A percentile compares a stretch with the other conserved stretches of the same genome.
phyloP scores from a whole-genome alignment of 2,329 filamentous ascomycete species.

The Fragosphaeria purpurea region DNA sequence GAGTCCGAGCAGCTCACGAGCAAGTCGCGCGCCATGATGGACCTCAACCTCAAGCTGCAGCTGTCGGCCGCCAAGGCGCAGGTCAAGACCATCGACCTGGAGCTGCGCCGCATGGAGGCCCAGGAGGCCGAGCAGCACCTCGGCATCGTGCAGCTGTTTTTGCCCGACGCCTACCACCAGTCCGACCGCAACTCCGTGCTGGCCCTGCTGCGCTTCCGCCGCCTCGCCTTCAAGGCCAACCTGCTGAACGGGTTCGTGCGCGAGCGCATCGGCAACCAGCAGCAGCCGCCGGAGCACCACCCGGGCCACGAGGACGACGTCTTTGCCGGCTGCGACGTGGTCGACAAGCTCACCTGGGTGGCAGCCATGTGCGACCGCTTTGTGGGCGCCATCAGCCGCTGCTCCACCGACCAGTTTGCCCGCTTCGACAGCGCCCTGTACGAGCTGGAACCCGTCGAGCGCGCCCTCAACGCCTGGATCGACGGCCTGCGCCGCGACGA shows the following conservation, averaged over 20 bases:
- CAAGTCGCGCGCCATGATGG: constrained; percentile 88
- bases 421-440: constrained; percentile 71
- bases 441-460: constrained; percentile 85
- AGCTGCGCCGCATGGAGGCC: constrained; percentile 76
- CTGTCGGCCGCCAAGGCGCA: constrained; percentile 84
- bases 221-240: constrained; percentile 78
- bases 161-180: constrained; percentile 68
- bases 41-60: constrained; percentile 90
- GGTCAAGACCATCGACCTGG: constrained; percentile 86
- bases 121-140: constrained; percentile 84
- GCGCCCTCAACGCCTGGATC: constrained; percentile 79
- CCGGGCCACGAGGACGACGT: constrained; percentile 66
- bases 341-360: constrained; percentile 81
- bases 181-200: constrained; percentile 77
- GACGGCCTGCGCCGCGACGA: constrained; percentile 77
- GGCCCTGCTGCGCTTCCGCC: constrained; percentile 76
- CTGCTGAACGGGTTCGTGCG: constrained; percentile 69
- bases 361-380: constrained; percentile 76
- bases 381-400: constrained; percentile 67
- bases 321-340: constrained; percentile 68
- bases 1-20: constrained; percentile 85
- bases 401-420: constrained; percentile 67
- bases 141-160: constrained; percentile 76
- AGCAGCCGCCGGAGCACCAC: constrained; percentile 36
- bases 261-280: constrained; percentile 51